phyloP scores from a whole-genome alignment of 371 early-diverging fungal species.

The Mortierella sp. region DNA sequence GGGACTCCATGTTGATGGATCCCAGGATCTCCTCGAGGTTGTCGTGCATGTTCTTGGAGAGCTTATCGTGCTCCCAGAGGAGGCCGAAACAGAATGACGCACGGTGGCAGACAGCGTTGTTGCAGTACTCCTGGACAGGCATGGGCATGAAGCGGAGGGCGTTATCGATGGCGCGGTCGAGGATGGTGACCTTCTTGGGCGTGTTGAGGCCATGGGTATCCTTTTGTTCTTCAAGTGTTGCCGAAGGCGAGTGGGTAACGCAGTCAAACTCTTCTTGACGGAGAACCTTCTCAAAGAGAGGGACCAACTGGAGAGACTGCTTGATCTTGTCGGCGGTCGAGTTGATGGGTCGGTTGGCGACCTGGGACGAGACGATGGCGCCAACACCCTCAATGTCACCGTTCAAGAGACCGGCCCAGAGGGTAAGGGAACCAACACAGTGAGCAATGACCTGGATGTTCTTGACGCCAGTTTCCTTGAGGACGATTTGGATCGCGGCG shows the following conservation, averaged over 20 bases:
- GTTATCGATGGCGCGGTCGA: constrained; percentile 51
- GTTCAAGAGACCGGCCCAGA: constrained; percentile 60
- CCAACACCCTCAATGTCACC: constrained; percentile 61
- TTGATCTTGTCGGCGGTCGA: constrained; percentile 46
- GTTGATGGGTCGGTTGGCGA: constrained; percentile 38
- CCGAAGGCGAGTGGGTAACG: constrained; percentile 34
- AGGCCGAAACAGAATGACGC: constrained; percentile 55
- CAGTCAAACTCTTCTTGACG: constrained; percentile 47
- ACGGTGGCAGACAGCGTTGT: constrained; percentile 56
- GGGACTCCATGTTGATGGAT: constrained; percentile 54
- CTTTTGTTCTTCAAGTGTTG: constrained; percentile 17
- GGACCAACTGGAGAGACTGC: constrained; percentile 43
- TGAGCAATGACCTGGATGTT: constrained; percentile 59
- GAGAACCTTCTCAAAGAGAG: constrained; percentile 44
- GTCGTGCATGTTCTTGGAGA: constrained; percentile 57
- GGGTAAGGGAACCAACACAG: constrained; percentile 57
- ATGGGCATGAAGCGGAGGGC: constrained; percentile 37
- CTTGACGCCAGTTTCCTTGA: constrained; percentile 45
- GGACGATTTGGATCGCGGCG: constrained; percentile 56
- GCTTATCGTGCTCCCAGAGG: constrained; percentile 59
- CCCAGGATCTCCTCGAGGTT: constrained; percentile 54
- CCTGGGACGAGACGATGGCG: constrained; percentile 51
- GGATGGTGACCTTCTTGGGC: constrained; percentile 27
- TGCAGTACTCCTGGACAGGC: constrained; percentile 55
- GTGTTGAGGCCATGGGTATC: constrained; percentile 14